Evolutionary conservation across 768 basidiomycete species (phyloP).

Genomic region (Leucosporidium creatinivorum): DNA sequence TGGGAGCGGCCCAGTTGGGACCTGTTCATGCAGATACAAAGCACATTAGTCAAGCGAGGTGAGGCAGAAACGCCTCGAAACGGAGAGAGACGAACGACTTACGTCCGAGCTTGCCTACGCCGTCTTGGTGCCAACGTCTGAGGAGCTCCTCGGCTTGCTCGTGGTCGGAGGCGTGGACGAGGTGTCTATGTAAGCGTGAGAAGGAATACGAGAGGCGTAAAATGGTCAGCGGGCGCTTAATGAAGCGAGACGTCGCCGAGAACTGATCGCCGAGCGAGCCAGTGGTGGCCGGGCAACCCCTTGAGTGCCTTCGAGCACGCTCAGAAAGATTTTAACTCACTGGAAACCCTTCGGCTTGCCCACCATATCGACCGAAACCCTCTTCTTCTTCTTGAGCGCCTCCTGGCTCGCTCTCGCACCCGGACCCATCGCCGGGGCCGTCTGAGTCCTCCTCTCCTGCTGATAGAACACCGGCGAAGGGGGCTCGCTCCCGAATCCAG

Average conservation of each 20-base stretch:
- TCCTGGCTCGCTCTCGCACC: constrained; percentile 15
- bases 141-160: constrained; percentile 81
- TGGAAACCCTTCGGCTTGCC: constrained; percentile 73
- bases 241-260: constrained; percentile 4
- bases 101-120: constrained; percentile 82
- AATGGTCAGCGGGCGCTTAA: constrained; percentile 7
- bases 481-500: neutral
- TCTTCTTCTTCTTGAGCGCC: constrained; percentile 47
- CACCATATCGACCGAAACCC: constrained; percentile 83
- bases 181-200: constrained; percentile 52
- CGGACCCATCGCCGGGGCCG: constrained; percentile 34
- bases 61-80: neutral
- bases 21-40: neutral
- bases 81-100: constrained; percentile 38
- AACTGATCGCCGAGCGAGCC: neutral
- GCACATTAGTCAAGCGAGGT: neutral
- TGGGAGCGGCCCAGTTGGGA: constrained; percentile 78
- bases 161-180: constrained; percentile 83
- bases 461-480: neutral
- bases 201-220: neutral
- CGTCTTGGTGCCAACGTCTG: constrained; percentile 79
- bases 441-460: constrained; percentile 53
- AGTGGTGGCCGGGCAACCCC: too few relatives aligned
- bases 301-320: too few relatives aligned
- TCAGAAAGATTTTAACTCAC: constrained; percentile 49